A percentile compares a stretch with the other conserved stretches of the same genome.
These are phyloP conservation scores for Microstegium vimineum DNA, from an alignment of 176 grass and related monocot genomes.

Conservation along the genomic window DNA sequence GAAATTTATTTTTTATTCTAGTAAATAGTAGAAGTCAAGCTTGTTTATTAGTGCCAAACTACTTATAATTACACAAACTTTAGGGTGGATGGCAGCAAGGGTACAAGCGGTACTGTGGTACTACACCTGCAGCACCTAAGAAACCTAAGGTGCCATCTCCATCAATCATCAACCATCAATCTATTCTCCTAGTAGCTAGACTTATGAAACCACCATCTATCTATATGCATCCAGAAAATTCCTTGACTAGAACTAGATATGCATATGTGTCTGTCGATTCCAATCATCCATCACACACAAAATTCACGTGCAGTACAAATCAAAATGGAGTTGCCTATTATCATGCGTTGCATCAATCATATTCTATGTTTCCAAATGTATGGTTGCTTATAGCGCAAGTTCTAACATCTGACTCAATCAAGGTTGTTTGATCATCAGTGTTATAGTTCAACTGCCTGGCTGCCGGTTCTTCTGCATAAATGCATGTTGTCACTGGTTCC, in stretches of 20 bases:
- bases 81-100: not conserved
- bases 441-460: not conserved
- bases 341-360: not conserved
- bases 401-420: not conserved
- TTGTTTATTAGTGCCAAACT: not conserved
- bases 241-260: not conserved
- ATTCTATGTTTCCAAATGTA: not conserved
- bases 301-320: not conserved
- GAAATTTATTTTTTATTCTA: not conserved
- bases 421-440: not conserved
- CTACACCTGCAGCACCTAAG: not conserved
- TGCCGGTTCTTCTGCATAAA: not conserved
- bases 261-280: not conserved
- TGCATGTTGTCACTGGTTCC: not conserved
- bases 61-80: not conserved
- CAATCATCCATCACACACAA: not conserved
- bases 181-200: not conserved
- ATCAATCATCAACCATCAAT: not conserved
- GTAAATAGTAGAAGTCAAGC: not conserved
- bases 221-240: slow-evolving; percentile 5
- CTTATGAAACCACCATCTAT: not conserved
- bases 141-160: not conserved
- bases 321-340: too few relatives aligned
- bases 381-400: not conserved
- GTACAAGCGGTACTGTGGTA: too few relatives aligned